A percentile compares a stretch with the other conserved stretches of the same genome.
Evolutionary conservation across 805 yeast genomes (phyloP).

Genomic region (Sugiyamaella americana): DNA sequence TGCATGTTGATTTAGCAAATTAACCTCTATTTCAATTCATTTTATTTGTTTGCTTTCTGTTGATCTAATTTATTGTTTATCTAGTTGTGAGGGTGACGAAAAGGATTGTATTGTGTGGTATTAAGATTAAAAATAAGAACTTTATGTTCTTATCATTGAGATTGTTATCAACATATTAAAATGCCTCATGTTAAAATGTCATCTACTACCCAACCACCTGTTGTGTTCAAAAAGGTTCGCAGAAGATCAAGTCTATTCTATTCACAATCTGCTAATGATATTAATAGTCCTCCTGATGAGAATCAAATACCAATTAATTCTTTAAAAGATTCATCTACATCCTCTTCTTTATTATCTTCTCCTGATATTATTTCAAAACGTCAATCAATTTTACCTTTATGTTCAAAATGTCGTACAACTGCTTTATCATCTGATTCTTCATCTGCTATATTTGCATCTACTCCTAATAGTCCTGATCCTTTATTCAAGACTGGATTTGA

Average conservation of each 20-base stretch:
- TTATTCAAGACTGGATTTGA: not conserved
- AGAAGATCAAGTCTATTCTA: slow-evolving; percentile 17
- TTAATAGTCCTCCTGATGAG: not conserved
- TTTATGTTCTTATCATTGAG: too few species aligned
- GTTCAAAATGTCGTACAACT: slow-evolving; percentile 5
- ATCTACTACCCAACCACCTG: not conserved
- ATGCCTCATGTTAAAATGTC: not conserved
- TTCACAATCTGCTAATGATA: slow-evolving; percentile 13
- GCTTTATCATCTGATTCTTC: not conserved
- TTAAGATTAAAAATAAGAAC: too few species aligned
- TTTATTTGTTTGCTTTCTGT: too few species aligned
- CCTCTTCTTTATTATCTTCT: not conserved
- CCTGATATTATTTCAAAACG: not conserved
- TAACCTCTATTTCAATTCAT: too few species aligned
- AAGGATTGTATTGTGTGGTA: too few species aligned
- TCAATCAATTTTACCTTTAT: slow-evolving; percentile 1
- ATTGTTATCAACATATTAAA: too few species aligned
- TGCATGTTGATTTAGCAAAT: too few species aligned
- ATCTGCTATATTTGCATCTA: not conserved
- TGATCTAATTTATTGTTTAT: too few species aligned
- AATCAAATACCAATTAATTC: too few species aligned
- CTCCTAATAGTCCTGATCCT: not conserved
- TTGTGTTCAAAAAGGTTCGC: not conserved
- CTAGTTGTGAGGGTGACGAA: too few species aligned
- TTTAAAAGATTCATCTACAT: too few species aligned